Percentiles rank a stretch among this genome's conserved stretches.
phyloP scores from a whole-genome alignment of 306 rosid species.

The Medicago ruthenica region DNA sequence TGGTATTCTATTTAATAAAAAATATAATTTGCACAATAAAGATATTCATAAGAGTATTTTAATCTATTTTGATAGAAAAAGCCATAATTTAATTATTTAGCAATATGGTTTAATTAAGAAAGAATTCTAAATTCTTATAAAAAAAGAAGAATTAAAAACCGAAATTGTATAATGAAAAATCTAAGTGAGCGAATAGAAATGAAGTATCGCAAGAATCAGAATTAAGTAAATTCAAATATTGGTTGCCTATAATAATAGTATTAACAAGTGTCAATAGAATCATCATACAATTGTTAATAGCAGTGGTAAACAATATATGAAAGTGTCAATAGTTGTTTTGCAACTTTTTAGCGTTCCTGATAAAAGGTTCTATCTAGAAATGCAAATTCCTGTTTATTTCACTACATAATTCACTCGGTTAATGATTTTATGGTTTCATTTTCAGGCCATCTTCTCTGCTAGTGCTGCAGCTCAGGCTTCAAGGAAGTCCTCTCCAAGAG shows the following conservation, averaged over 20 bases:
- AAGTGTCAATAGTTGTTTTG: conserved; percentile 11
- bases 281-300: conserved; percentile 12
- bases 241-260: neutral
- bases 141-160: neutral
- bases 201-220: neutral
- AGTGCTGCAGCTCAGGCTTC: conserved; percentile 81
- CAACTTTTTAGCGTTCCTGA: neutral
- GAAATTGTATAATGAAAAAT: neutral
- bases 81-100: neutral
- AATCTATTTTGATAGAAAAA: neutral
- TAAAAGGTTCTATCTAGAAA: neutral
- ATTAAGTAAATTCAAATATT: conserved; percentile 4
- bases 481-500: conserved; percentile 86
- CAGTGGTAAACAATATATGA: neutral
- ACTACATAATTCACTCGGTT: neutral
- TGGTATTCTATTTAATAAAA: conserved; percentile 1
- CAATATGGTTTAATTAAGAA: neutral
- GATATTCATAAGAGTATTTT: neutral
- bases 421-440: conserved; percentile 42
- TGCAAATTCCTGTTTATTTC: conserved; percentile 29
- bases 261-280: conserved; percentile 9
- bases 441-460: conserved; percentile 73
- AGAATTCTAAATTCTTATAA: no score
- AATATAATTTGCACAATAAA: neutral
- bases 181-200: neutral